Percentiles rank a stretch among this genome's conserved stretches.
Conservation (phyloP, 2,329 filamentous ascomycete species). For the Phyllosticta citribraziliensis region DNA sequence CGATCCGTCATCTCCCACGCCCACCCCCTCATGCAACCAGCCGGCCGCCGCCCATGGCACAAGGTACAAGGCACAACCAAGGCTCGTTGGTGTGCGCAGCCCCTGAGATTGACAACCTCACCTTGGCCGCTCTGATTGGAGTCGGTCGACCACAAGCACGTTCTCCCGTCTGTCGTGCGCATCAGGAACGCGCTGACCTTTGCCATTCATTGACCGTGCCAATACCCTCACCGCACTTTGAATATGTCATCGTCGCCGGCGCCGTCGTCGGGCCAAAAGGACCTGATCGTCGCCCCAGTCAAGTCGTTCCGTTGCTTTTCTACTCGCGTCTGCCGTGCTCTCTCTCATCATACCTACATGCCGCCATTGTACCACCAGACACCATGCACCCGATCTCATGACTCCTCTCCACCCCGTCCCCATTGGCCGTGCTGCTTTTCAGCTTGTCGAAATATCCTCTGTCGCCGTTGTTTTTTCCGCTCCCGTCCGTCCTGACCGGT, state of each 20-base stretch:
- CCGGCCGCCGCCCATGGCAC: neutral
- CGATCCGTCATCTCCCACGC: neutral
- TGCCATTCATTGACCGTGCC: neutral
- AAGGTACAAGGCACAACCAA: neutral
- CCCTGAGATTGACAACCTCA: neutral
- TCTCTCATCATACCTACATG: neutral
- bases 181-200: neutral
- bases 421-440: slow-evolving; percentile 9
- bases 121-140: neutral
- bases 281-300: neutral
- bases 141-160: neutral
- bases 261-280: neutral
- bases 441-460: neutral
- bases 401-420: neutral
- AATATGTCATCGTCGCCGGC: neutral
- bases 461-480: neutral
- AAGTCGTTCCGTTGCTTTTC: neutral
- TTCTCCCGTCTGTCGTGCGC: neutral
- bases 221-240: neutral
- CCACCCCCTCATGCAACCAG: neutral
- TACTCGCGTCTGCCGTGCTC: neutral
- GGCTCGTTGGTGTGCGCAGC: neutral
- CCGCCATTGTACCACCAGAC: slow-evolving; percentile 5
- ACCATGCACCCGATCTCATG: slow-evolving; percentile 9
- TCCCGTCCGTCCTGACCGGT: neutral